phyloP scores from a whole-genome alignment of 208 protist genomes.

The Leptomonas pyrrhocoris region DNA sequence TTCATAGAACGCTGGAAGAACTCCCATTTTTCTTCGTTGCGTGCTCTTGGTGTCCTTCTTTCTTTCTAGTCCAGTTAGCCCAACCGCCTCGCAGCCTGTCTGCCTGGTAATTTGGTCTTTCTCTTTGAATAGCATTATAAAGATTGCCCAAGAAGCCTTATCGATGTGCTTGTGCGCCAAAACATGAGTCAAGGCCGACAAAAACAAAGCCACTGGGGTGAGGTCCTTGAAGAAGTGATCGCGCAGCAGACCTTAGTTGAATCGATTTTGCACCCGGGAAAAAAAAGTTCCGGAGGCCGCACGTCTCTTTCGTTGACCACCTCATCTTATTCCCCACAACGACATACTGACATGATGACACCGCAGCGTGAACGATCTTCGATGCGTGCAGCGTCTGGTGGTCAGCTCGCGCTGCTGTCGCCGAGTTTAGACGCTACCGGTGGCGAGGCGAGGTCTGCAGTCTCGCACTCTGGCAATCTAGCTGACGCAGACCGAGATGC shows the following conservation, averaged over 20 bases:
- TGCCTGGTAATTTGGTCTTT: no score
- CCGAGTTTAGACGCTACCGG: constrained; percentile 1
- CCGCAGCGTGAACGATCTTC: neutral
- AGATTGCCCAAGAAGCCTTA: neutral
- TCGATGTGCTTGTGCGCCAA: neutral
- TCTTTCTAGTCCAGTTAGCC: no score
- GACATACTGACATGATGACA: neutral
- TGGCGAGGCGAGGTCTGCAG: neutral
- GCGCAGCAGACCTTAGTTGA: constrained; percentile 35
- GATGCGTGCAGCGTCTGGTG: neutral
- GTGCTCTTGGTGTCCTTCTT: no score
- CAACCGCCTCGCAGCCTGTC: no score
- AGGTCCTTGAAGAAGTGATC: constrained; percentile 34
- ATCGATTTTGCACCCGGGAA: constrained; percentile 19
- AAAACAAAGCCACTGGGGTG: constrained; percentile 21
- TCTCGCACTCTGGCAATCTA: neutral
- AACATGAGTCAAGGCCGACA: constrained; percentile 1
- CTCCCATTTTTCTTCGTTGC: no score
- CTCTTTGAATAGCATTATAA: neutral
- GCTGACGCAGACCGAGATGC: neutral
- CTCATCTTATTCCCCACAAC: neutral
- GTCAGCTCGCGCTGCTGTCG: neutral
- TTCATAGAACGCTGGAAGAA: no score
- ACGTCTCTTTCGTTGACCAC: neutral
- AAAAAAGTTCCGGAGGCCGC: neutral